phyloP scores from a whole-genome alignment of 345 rosid genomes.

The Pelargonium nanum region DNA sequence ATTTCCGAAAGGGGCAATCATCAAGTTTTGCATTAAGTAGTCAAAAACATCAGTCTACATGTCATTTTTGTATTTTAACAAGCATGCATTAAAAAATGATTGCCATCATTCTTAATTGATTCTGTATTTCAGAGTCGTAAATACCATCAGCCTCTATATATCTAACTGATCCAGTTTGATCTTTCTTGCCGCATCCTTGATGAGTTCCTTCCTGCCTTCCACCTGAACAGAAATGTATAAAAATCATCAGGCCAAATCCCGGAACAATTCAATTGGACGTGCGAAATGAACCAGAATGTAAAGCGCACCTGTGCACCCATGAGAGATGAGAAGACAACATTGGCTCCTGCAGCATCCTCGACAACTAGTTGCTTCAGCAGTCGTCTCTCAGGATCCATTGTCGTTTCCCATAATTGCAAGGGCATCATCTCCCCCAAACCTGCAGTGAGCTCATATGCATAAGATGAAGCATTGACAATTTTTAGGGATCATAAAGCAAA shows the following conservation, averaged over 20 bases:
- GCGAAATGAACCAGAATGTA: background rate
- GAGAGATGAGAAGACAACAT: constrained; percentile 65
- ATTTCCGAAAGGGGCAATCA: no score
- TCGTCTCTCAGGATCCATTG: constrained; percentile 80
- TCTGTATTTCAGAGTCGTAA: no score
- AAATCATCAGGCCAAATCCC: background rate
- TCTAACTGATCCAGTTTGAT: constrained; percentile 57
- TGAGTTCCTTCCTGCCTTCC: constrained; percentile 73
- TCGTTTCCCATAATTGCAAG: constrained; percentile 90
- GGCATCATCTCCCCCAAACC: constrained; percentile 99
- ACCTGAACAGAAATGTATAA: constrained; percentile 33
- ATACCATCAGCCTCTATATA: constrained; percentile 51
- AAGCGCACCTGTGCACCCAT: constrained; percentile 83
- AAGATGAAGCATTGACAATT: background rate
- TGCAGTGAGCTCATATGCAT: constrained; percentile 17
- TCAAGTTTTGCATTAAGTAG: no score
- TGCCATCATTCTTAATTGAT: no score
- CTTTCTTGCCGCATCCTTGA: constrained; percentile 47
- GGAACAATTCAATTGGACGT: background rate
- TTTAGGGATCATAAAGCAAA: background rate
- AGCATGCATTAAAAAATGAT: no score
- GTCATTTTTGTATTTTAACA: no score
- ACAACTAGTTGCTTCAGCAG: constrained; percentile 69
- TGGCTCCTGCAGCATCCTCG: constrained; percentile 76
- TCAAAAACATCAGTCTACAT: no score